Evolutionary conservation across 1,284 basidiomycete genomes (phyloP).

Genomic region (Heterobasidion parviporum): DNA sequence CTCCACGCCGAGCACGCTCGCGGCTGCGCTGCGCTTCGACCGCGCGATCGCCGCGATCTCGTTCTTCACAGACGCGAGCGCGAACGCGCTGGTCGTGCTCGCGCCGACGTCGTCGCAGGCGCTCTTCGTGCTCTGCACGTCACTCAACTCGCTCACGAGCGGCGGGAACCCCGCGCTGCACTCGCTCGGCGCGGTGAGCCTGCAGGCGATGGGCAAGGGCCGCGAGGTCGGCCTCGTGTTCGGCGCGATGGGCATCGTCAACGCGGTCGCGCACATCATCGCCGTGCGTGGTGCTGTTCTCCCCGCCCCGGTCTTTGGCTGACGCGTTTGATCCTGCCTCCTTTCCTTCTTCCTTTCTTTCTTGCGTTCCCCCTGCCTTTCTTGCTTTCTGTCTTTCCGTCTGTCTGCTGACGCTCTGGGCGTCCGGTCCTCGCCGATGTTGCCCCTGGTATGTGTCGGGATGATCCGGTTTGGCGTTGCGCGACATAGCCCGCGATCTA

Average conservation of each 20-base stretch:
- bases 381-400: background rate
- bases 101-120: constrained; percentile 29
- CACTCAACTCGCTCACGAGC: constrained; percentile 26
- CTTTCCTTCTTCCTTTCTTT: background rate
- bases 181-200: constrained; percentile 37
- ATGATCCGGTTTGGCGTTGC: too few species aligned
- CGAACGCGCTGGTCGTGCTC: constrained; percentile 11
- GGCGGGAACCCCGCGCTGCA: constrained; percentile 42
- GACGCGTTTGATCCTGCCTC: background rate
- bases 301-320: background rate
- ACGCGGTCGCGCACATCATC: constrained; percentile 39
- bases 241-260: constrained; percentile 41
- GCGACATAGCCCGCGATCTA: constrained; percentile 36
- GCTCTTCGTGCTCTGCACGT: constrained; percentile 30
- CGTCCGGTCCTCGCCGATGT: too few species aligned
- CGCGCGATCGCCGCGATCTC: constrained; percentile 33
- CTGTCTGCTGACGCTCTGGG: background rate
- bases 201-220: constrained; percentile 35
- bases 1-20: constrained; percentile 13
- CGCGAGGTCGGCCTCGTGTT: constrained; percentile 40
- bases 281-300: constrained; percentile 24
- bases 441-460: background rate
- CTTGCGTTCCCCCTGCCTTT: background rate
- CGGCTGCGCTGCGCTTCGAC: constrained; percentile 36
- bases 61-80: constrained; percentile 28